Evolutionary conservation across 371 early-diverging fungal genomes (phyloP), one percentile per base, ranked within the genome.

Genomic region (Mucor mucedo): DNA sequence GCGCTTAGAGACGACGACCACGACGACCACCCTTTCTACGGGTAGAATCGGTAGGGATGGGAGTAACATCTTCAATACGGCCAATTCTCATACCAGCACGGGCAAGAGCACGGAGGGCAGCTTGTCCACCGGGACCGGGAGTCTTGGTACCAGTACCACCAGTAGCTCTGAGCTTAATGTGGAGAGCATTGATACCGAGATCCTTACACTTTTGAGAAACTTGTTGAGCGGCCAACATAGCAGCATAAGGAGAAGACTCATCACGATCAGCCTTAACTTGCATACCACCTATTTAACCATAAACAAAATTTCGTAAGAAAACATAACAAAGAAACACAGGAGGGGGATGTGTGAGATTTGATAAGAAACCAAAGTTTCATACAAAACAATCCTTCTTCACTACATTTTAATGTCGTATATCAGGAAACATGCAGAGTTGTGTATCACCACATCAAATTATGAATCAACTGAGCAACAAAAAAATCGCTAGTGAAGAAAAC

Each of bases 201-300:
- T 98, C 99, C 89, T 95, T 96, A 93, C 99, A 98, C 87, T 93
- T 93, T 74, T 84, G 93, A 72, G 99, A 99, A 73, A 98, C 99
- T 84, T 99, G 99, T 89, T 99, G 99, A 69, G 99, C 96, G 75
- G 99, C 99, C 87, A 99, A 92, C 99, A 99, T 99, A 72, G 99
- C 99, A 64, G 99, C 99, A 88, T 99, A 99, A 73, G 99, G 98
- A 60, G 99, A 98, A 54, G 99, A 96, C 84, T 99, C 99, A 86
- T 99, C 99, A 88, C 99, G 98, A 86, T 99, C 99, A 71, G 99
- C 97, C 93, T 99, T 99, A 76, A 99, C 99, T 90, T 97, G 99
- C 99, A 99, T 99, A 79, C 99, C 99, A 91, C 35, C 50, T 32
- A n/a, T 6, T 21, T 1, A 21, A 21, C 21, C 21, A 32, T 21